Evolutionary conservation across 768 basidiomycete species (phyloP), one percentile per base, ranked within the genome.

Genomic region (Inosperma sp.): DNA sequence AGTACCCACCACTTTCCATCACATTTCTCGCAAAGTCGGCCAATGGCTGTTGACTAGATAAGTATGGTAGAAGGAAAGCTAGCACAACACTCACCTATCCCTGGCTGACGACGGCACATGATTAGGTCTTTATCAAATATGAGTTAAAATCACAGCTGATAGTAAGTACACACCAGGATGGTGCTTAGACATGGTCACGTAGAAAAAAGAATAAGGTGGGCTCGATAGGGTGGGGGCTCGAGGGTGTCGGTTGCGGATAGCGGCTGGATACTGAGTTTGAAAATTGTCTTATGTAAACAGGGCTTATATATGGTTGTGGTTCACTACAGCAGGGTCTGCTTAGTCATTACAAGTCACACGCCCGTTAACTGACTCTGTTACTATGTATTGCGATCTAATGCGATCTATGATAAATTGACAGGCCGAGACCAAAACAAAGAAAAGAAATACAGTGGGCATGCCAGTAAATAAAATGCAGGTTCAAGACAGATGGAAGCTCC

Each of bases 11-110:
- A 99, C 84, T 98, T 98, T 44, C 96, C 96, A 66, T 99, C 96
- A 63, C 94, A 97, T 68, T 97, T 97, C 72, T 99, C 96, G 69
- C 96, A 99, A 45, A 97, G 79, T 61, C 96, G 88, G 34, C 96
- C 96, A 60, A 98, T 96, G 40, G 96, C 96, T 96, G 59, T 14
- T n/a, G 17, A 50, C 25, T 44, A 47, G 27, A 36, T 49, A 22
- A 46, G 17, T 35, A 7, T 19, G n/a, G 23, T 17, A 41, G 27
- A 34, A 23, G 13, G 34, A 14, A 16, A 26, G 10, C 30, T 7
- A 43, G 5, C 25, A 8, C 48, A 17, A 31, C 10, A 65, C 63
- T 35, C 59, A 91, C 94, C 94, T 50, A 98, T 98, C 56, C 96
- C 96, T 59, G 96, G 88, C 69, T 98, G 94, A 51, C 93, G 86